phyloP scores from a whole-genome alignment of 2,329 filamentous ascomycete genomes.

The Lachnum nothofagi region DNA sequence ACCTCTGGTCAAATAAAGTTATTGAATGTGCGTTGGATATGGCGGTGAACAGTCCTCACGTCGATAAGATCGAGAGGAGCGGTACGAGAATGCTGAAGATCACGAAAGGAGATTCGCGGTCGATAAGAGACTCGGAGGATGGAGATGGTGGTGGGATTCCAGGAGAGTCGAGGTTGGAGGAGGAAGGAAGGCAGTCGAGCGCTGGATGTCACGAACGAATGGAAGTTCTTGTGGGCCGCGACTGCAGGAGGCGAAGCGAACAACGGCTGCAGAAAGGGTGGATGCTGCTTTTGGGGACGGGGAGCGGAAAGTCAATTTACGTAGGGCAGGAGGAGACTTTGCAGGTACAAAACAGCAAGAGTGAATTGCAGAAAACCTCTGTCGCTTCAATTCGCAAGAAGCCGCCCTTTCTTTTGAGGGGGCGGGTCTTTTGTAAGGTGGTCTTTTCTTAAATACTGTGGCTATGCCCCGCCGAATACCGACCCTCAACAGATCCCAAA shows the following conservation, averaged over 20 bases:
- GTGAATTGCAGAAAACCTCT: neutral
- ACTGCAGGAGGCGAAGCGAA: conserved; percentile 31
- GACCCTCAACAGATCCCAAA: conserved; percentile 5
- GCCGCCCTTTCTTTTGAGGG: no score
- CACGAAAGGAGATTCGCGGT: conserved; percentile 30
- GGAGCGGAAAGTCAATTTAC: no score
- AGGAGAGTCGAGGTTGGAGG: conserved; percentile 18
- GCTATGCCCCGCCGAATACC: neutral
- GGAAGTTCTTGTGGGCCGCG: conserved; percentile 25
- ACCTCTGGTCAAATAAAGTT: conserved; percentile 29
- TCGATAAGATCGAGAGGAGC: conserved; percentile 24
- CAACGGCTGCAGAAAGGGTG: conserved; percentile 5
- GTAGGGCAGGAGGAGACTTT: no score
- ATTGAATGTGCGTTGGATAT: conserved; percentile 26
- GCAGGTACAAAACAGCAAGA: neutral
- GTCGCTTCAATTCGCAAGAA: neutral
- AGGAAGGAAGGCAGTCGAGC: conserved; percentile 19
- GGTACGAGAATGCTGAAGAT: conserved; percentile 23
- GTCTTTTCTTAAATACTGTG: neutral
- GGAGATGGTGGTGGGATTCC: conserved; percentile 15
- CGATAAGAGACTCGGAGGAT: conserved; percentile 21
- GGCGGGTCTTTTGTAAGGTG: neutral
- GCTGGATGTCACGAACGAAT: conserved; percentile 10
- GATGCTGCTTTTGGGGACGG: conserved; percentile 7
- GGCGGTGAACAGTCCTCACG: conserved; percentile 28